phyloP scores from a whole-genome alignment of 192 early-diverging fungal species.

The Rhizophagus sp. region DNA sequence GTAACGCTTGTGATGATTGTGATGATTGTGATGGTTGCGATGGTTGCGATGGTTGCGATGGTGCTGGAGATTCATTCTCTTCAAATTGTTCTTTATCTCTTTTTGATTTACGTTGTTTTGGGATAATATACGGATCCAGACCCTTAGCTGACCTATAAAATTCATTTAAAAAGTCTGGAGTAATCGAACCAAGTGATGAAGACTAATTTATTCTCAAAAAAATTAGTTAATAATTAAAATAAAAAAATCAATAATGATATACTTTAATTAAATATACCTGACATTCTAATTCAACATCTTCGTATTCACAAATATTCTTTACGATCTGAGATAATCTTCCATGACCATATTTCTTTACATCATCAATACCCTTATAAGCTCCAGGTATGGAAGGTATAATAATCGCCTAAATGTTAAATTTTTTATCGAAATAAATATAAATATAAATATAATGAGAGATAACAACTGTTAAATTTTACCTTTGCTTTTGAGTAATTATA shows the following conservation, averaged over 20 bases:
- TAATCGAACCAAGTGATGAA: constrained; percentile 41
- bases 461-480: constrained; percentile 14
- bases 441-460: neutral
- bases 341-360: constrained; percentile 46
- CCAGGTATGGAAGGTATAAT: constrained; percentile 56
- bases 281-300: constrained; percentile 36
- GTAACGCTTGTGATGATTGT: too few species aligned
- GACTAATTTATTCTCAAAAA: constrained; percentile 30
- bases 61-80: too few species aligned
- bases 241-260: neutral
- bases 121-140: constrained; percentile 21
- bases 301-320: constrained; percentile 28
- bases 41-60: too few species aligned
- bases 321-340: constrained; percentile 40
- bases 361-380: constrained; percentile 31
- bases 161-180: constrained; percentile 34
- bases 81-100: neutral
- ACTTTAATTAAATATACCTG: constrained; percentile 34
- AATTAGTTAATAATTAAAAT: neutral
- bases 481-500: constrained; percentile 52
- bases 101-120: neutral
- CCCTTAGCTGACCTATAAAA: constrained; percentile 44
- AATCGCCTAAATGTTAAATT: constrained; percentile 32
- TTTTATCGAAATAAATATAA: neutral
- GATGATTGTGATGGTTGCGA: too few species aligned